Evolutionary conservation across 768 basidiomycete species (phyloP).

Genomic region (Russula ochroleuca): DNA sequence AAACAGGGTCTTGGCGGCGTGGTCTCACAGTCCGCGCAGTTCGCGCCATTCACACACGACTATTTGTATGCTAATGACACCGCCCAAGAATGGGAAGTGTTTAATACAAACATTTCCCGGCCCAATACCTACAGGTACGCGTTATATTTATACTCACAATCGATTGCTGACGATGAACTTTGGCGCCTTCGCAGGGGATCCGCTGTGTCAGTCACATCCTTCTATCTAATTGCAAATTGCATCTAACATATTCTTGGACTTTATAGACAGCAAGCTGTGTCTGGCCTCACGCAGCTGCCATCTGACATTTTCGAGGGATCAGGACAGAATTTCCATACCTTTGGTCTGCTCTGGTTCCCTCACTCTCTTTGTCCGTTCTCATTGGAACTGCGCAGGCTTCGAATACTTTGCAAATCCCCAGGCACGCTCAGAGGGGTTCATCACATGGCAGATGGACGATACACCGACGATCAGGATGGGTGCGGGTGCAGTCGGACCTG

Average conservation of each 20-base stretch:
- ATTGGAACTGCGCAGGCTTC: slow-evolving; percentile 45
- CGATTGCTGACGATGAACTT: slow-evolving; percentile 10
- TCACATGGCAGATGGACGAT: slow-evolving; percentile 72
- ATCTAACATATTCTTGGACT: background rate
- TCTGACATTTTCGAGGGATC: slow-evolving; percentile 55
- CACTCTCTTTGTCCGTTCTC: background rate
- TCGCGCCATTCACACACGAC: slow-evolving; percentile 54
- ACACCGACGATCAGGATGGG: slow-evolving; percentile 47
- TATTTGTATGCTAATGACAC: slow-evolving; percentile 41
- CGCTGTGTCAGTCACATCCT: slow-evolving; percentile 39
- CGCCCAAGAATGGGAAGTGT: slow-evolving; percentile 35
- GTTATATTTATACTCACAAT: background rate
- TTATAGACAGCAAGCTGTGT: slow-evolving; percentile 46
- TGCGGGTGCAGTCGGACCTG: slow-evolving; percentile 52
- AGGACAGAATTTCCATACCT: slow-evolving; percentile 47
- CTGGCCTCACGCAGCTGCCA: slow-evolving; percentile 45
- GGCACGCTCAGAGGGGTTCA: slow-evolving; percentile 51
- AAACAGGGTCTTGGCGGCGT: slow-evolving; percentile 48
- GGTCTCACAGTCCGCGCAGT: slow-evolving; percentile 73
- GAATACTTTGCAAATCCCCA: slow-evolving; percentile 68
- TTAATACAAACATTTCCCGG: slow-evolving; percentile 36
- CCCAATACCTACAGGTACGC: slow-evolving; percentile 39
- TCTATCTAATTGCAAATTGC: background rate
- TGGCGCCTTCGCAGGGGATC: slow-evolving; percentile 40
- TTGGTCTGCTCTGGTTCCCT: slow-evolving; percentile 35